Evolutionary conservation across 1,284 basidiomycete genomes (phyloP).

Genomic region (Puccinia horiana): DNA sequence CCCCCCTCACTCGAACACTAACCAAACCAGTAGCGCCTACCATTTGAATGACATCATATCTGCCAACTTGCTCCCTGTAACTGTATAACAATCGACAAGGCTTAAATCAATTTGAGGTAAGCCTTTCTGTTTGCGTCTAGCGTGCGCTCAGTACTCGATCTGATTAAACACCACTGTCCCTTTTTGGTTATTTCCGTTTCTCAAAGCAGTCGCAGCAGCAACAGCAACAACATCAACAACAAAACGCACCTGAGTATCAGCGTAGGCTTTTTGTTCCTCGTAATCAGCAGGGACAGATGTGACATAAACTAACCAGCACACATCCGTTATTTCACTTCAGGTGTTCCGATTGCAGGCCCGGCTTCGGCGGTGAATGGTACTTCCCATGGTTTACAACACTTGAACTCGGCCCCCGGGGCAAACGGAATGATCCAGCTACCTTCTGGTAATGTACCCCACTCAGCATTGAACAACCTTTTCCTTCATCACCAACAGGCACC

Average conservation of each 20-base stretch:
- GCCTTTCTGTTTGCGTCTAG: not conserved
- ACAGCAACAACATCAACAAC: slow-evolving; percentile 10
- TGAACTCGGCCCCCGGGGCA: slow-evolving; percentile 1
- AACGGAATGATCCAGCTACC: slow-evolving; percentile 27
- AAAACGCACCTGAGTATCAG: slow-evolving; percentile 27
- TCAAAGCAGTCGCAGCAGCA: not conserved
- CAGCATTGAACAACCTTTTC: slow-evolving; percentile 24
- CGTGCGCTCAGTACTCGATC: not conserved
- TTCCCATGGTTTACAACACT: slow-evolving; percentile 24
- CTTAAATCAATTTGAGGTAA: slow-evolving; percentile 28
- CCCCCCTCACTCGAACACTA: slow-evolving; percentile 2
- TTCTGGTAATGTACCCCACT: slow-evolving; percentile 14
- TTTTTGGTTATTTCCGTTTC: not conserved
- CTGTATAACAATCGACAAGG: slow-evolving; percentile 27
- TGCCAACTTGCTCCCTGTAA: not conserved
- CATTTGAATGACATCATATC: not conserved
- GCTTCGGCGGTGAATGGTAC: slow-evolving; percentile 15
- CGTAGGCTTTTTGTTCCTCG: not conserved
- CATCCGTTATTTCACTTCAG: not conserved
- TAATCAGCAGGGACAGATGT: not conserved
- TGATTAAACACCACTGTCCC: not conserved
- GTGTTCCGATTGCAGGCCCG: slow-evolving; percentile 15
- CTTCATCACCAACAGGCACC: slow-evolving; percentile 28
- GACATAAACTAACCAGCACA: not conserved
- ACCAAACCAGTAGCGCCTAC: not conserved